Evolutionary conservation across 2,329 filamentous ascomycete genomes (phyloP), one percentile per base, ranked within the genome.

Genomic region (Dothiorella sarmentorum): DNA sequence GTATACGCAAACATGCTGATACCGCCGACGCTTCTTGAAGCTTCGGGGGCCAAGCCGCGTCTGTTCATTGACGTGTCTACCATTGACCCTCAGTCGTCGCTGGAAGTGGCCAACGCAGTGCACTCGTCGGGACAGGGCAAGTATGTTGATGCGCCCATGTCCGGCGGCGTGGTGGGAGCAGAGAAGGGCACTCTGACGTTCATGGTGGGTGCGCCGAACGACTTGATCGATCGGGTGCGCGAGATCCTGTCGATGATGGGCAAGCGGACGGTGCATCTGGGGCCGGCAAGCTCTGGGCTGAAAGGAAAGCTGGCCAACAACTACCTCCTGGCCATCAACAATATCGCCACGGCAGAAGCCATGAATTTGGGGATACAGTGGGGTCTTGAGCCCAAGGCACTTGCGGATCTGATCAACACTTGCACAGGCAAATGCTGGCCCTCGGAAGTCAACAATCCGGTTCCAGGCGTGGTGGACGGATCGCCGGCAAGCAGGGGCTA

Each of bases 361-460:
- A 86, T 87, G 84, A 85, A 84, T 61, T 79, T 87, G 69, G 85
- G 84, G 4, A 78, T 86, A 35, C 76, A 79, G 51, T 86, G 82
- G 81, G 85, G 85, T 2, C 76, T 87, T 7, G 80, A 87, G 58
- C 78, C 84, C 1, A 83, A 82, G 61, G 86, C 85, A 7, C 81
- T 99, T 2, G 89, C 90, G 0, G 85, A 87, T 53, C 85, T 99
- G 73, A 90, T 99, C 77, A 97, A 97, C 71, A 88, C 89, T 3
- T 94, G 90, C 66, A 97, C 93, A 0, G 94, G 94, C n/a, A 85
- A 82, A 64, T 97, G 92, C 80, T 99, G 94, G 94, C 91, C 93
- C 1, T 94, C 88, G 67, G 92, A 97, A 75, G 80, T 96, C 62
- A 99, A 99, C 76, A 97, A 97, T 70, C 94, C 94, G 0, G 91